phyloP scores from a whole-genome alignment of 1,284 basidiomycete genomes.

The Trametes versicolor region DNA sequence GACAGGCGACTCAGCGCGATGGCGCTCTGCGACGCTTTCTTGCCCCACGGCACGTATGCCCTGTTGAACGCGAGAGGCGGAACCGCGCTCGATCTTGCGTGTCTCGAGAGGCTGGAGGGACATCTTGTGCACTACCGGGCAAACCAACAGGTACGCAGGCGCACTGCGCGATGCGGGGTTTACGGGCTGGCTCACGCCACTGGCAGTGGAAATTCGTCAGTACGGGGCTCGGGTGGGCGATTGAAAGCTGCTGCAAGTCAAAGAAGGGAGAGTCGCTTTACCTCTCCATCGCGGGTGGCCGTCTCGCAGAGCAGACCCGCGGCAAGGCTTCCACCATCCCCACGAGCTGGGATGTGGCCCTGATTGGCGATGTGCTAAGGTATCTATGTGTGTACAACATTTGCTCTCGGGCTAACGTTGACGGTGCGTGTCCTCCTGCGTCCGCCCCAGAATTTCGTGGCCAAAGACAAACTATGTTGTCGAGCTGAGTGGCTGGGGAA shows the following conservation, averaged over 20 bases:
- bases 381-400: background rate
- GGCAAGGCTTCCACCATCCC: background rate
- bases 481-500: background rate
- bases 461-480: background rate
- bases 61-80: slow-evolving; percentile 1
- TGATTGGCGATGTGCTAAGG: background rate
- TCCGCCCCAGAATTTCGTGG: background rate
- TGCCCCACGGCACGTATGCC: background rate
- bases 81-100: background rate
- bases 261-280: background rate
- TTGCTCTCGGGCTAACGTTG: no score
- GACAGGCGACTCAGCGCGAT: no score
- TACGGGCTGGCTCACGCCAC: no score
- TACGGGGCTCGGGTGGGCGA: background rate
- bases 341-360: background rate
- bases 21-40: background rate
- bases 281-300: no score
- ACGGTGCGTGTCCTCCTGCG: no score
- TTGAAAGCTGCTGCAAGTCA: background rate
- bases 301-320: no score
- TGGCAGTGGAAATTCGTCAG: slow-evolving; percentile 3
- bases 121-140: background rate
- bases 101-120: background rate
- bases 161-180: no score
- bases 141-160: background rate